Percentiles rank a stretch among this genome's conserved stretches.
phyloP scores from a whole-genome alignment of 2,329 filamentous ascomycete genomes.

The Penicillium rolfsii region DNA sequence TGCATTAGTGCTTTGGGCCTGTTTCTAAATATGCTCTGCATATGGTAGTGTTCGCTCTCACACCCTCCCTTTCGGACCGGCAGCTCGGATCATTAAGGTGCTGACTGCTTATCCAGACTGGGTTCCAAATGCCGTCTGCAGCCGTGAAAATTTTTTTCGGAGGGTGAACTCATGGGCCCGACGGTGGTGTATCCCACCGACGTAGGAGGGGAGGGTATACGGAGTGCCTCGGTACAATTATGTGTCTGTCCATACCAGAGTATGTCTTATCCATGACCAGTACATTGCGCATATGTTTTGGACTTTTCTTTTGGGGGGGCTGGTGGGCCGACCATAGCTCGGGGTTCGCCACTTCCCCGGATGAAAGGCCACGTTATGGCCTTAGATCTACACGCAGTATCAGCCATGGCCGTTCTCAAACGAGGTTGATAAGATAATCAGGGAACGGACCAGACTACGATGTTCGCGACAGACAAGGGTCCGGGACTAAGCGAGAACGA shows the following conservation, averaged over 20 bases:
- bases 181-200: neutral
- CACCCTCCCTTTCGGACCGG: constrained; percentile 1
- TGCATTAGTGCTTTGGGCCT: constrained; percentile 26
- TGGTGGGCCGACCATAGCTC: constrained; percentile 7
- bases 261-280: constrained; percentile 3
- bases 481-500: neutral
- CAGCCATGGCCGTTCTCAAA: neutral
- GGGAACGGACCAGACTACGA: neutral
- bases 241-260: neutral
- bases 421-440: neutral
- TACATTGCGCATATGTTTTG: constrained; percentile 4
- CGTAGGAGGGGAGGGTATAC: neutral
- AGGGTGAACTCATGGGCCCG: no score
- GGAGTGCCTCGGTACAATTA: neutral
- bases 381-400: neutral
- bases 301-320: neutral
- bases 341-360: constrained; percentile 28
- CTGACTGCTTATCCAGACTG: constrained; percentile 20
- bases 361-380: constrained; percentile 15
- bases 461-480: neutral
- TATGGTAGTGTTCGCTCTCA: constrained; percentile 7
- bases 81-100: constrained; percentile 24
- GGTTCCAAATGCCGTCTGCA: neutral
- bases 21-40: constrained; percentile 28
- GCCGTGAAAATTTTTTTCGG: constrained; percentile 21